Evolutionary conservation across 2,329 filamentous ascomycete species (phyloP), one percentile per base, ranked within the genome.

Genomic region (Hypoxylon sp.): DNA sequence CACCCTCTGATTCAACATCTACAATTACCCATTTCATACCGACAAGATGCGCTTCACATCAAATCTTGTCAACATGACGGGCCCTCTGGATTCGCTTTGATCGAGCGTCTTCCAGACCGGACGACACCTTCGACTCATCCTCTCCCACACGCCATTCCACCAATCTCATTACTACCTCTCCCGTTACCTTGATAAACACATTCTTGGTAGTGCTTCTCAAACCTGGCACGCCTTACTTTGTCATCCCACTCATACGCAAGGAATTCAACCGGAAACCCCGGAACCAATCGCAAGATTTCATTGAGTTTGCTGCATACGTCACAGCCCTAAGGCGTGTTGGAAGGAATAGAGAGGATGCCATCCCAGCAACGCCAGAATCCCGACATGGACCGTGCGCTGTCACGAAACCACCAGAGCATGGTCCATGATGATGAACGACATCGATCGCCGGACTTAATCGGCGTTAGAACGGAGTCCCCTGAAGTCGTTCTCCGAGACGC

Each of bases 11-110:
- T 22, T 35, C 59, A 42, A 40, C 51, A 54, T 49, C 35, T 49
- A 31, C 31, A 14, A 30, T 42, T 11, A 37, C 13, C 54, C 14
- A 25, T 40, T 30, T 50, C 27, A 20, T 27, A 37, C 48, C 40
- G 11, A 66, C 62, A 69, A 59, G 63, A 71, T 71, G 69, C 55
- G 10, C 33, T 59, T 53, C 14, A 54, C 35, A 17, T 30, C 55
- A 35, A 59, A 31, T 67, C 66, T 69, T 60, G 54, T 44, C 63
- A 71, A 67, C 13, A 71, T 67, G 63, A 37, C 44, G n/a, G 51
- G 37, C 31, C 44, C 20, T 61, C 51, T 71, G 27, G 58, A 66
- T 63, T 66, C 61, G 14, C 69, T 71, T 46, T 71, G 66, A 71
- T 71, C 63, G 30, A 48, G 58, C 57, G 53, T 57, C 66, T 64